phyloP scores from a whole-genome alignment of 106 monocot genomes.

The Dendrobium officinale region DNA sequence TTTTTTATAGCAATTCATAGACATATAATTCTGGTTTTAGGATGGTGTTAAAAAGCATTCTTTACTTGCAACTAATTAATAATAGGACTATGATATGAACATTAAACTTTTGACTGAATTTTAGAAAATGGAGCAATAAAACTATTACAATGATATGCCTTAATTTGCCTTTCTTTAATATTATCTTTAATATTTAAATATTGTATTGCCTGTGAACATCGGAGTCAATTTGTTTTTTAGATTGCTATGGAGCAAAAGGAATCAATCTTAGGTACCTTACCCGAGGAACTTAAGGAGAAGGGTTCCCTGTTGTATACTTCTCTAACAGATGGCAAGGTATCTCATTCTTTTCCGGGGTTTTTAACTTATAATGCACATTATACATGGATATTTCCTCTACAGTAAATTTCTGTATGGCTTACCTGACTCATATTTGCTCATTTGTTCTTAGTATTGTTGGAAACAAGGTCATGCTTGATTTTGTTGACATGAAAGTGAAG shows the following conservation, averaged over 20 bases:
- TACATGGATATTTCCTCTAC: too few species aligned
- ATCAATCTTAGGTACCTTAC: constrained; percentile 54
- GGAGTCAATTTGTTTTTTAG: constrained; percentile 23
- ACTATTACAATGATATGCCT: neutral
- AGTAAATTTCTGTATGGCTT: too few species aligned
- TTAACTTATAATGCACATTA: neutral
- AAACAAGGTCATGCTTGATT: too few species aligned
- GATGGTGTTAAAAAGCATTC: neutral
- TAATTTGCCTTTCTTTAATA: too few species aligned
- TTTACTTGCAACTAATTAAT: neutral
- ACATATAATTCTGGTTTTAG: neutral
- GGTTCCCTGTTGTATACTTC: constrained; percentile 64
- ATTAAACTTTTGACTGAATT: neutral
- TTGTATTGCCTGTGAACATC: neutral
- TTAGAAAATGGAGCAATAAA: neutral
- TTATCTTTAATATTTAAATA: neutral
- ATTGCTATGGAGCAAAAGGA: constrained; percentile 67
- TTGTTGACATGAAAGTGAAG: too few species aligned
- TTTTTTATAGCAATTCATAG: neutral
- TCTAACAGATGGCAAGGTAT: constrained; percentile 69
- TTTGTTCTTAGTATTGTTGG: too few species aligned
- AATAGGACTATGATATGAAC: neutral
- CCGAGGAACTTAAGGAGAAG: constrained; percentile 48
- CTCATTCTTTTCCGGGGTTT: neutral
- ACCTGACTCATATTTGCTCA: too few species aligned